These are phyloP conservation scores for Capsicum chinense DNA, from an alignment of 257 asterid species.

Conservation along the genomic window DNA sequence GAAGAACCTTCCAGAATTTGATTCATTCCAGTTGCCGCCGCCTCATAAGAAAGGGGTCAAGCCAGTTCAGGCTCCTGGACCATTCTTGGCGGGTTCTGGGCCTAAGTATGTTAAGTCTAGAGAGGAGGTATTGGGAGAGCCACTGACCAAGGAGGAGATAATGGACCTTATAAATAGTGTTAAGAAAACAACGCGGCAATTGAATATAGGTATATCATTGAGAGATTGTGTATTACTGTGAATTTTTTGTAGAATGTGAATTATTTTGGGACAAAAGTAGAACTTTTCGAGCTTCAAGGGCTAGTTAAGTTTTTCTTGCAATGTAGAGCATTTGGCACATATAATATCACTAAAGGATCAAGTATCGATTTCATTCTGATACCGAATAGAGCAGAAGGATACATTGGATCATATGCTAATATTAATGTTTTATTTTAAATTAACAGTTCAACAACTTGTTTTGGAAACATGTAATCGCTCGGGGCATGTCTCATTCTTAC, in stretches of 20 bases:
- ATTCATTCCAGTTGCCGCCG: slow-evolving; percentile 86
- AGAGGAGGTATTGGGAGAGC: slow-evolving; percentile 79
- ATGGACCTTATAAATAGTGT: slow-evolving; percentile 58
- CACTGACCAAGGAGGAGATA: slow-evolving; percentile 72
- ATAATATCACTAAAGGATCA: too few species aligned
- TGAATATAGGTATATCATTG: slow-evolving; percentile 70
- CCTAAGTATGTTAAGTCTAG: slow-evolving; percentile 73
- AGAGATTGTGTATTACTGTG: slow-evolving; percentile 6
- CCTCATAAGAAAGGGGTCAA: slow-evolving; percentile 87
- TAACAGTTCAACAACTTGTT: background rate
- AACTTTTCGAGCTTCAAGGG: background rate
- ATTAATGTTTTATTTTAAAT: background rate
- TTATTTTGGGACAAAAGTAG: background rate
- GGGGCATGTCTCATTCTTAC: background rate
- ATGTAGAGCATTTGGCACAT: too few species aligned
- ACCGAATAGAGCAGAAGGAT: background rate
- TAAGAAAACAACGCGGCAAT: slow-evolving; percentile 63
- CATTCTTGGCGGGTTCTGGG: slow-evolving; percentile 78
- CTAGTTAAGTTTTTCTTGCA: too few species aligned
- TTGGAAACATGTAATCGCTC: slow-evolving; percentile 9
- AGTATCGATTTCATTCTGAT: background rate
- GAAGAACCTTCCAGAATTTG: slow-evolving; percentile 83
- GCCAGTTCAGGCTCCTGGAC: slow-evolving; percentile 97
- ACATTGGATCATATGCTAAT: background rate
- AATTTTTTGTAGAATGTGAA: slow-evolving; percentile 11